phyloP scores from a whole-genome alignment of 2,329 filamentous ascomycete species.

The Fusarium brachygibbosum region DNA sequence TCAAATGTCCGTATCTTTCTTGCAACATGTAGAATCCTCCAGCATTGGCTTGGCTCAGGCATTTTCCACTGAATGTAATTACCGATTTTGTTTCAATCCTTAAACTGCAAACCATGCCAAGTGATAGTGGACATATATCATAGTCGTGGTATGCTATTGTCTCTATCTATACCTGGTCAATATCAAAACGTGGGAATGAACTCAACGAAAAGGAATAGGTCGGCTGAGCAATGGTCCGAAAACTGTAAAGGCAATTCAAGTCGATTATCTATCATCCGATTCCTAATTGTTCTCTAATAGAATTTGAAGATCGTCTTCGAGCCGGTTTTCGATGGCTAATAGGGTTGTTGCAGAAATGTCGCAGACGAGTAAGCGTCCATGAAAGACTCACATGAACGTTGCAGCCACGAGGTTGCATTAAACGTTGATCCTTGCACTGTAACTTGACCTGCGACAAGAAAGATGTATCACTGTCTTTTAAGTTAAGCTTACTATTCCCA shows the following conservation, averaged over 20 bases:
- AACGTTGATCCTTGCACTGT: conserved; percentile 27
- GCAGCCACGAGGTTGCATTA: conserved; percentile 17
- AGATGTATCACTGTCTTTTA: conserved; percentile 7
- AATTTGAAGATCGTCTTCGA: background rate
- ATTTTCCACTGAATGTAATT: background rate
- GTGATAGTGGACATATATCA: background rate
- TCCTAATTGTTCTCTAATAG: background rate
- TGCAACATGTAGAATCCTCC: background rate
- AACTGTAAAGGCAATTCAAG: background rate
- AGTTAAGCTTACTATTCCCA: conserved; percentile 21
- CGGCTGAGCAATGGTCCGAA: conserved; percentile 1
- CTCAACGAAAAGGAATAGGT: background rate
- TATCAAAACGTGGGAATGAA: conserved; percentile 5
- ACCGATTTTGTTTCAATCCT: conserved; percentile 20
- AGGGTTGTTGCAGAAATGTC: conserved; percentile 34
- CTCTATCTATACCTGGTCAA: background rate
- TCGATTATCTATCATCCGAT: conserved; percentile 10
- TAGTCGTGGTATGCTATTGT: conserved; percentile 6
- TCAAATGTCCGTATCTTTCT: conserved; percentile 11
- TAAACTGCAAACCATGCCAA: conserved; percentile 14
- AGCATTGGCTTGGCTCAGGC: conserved; percentile 1
- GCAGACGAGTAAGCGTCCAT: conserved; percentile 23
- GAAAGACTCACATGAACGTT: conserved; percentile 25
- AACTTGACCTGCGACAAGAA: conserved; percentile 36
- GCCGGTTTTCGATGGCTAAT: conserved; percentile 6